Percentiles rank a stretch among this genome's conserved stretches.
These are phyloP conservation scores for Phialemonium atrogriseum DNA, from an alignment of 2,329 filamentous ascomycete genomes.

Conservation along the genomic window DNA sequence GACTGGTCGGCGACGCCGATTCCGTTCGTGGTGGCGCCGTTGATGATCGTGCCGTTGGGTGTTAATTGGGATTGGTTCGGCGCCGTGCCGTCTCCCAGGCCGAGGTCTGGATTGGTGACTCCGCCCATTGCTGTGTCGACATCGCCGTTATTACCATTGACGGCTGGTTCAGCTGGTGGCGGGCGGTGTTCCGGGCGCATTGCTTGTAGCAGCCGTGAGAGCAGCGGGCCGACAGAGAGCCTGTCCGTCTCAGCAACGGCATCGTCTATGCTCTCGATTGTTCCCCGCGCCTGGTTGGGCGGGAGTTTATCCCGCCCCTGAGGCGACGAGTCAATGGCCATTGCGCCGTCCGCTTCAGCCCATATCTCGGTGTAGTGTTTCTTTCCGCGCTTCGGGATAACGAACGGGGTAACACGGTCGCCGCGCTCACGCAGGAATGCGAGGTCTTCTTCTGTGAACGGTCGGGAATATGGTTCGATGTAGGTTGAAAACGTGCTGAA, in stretches of 20 bases:
- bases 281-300: constrained; percentile 75
- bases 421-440: constrained; percentile 87
- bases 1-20: constrained; percentile 11
- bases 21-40: constrained; percentile 23
- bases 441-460: constrained; percentile 86
- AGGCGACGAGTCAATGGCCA: constrained; percentile 60
- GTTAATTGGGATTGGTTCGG: constrained; percentile 2
- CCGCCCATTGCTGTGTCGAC: constrained; percentile 49
- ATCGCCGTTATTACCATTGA: constrained; percentile 37
- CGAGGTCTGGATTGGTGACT: constrained; percentile 37
- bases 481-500: constrained; percentile 90
- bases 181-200: constrained; percentile 67
- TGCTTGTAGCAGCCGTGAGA: constrained; percentile 70
- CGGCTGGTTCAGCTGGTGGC: constrained; percentile 47
- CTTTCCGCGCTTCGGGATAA: constrained; percentile 77
- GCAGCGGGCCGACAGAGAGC: constrained; percentile 78
- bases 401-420: constrained; percentile 74
- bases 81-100: constrained; percentile 8
- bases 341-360: constrained; percentile 85
- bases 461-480: constrained; percentile 83
- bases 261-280: constrained; percentile 79
- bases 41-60: constrained; percentile 8
- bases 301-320: constrained; percentile 57
- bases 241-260: constrained; percentile 82
- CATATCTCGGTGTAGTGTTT: constrained; percentile 84